Evolutionary conservation across 2,329 filamentous ascomycete genomes (phyloP), one percentile per base, ranked within the genome.

Genomic region (Penicillium sclerotiorum): DNA sequence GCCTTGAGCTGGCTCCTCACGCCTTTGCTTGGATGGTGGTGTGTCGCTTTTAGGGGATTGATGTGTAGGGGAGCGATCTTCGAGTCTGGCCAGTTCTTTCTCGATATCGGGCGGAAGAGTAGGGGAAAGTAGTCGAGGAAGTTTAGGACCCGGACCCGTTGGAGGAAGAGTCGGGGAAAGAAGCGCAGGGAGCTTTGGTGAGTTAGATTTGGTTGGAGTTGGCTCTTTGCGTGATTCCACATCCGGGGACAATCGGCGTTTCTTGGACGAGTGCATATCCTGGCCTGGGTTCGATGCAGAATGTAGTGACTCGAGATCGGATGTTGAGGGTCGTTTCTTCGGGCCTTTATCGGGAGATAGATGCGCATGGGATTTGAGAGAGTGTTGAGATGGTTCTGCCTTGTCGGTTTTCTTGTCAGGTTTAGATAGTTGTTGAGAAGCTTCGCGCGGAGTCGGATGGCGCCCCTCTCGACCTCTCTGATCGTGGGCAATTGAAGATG

Each of bases 111-210:
- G 72, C 6, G 81, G 81, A 4, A 85, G 70, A 12, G 79, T 82
- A 3, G 81, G 81, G 4, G 82, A 84, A n/a, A 84, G 67, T 28
- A 83, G 72, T 8, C 74, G 72, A 9, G 81, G 81, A 15, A 83
- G 65, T 47, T 65, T 72, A 21, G 67, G 65, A 17, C 58, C 62
- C 20, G 77, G 65, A 36, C 27, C 27, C 8, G 73, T 73, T 20
- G 75, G 73, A 21, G 67, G 79, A 55, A 75, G 66, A 18, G 68
- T 71, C 25, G 70, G 70, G 21, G 70, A 73, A 30, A 72, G 57
- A 27, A 75, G 64, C 28, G 62, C 63, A 21, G 72, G 72, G 18
- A 75, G 52, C 28, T 48, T 61, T 56, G 43, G 64, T 25, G 53
- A 59, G 50, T 48, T 60, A 52, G 58, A 44, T 52, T 60, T 65